Base-by-base conservation (phyloP, 768 basidiomycete species). In the Rhodotorula babjevae region DNA sequence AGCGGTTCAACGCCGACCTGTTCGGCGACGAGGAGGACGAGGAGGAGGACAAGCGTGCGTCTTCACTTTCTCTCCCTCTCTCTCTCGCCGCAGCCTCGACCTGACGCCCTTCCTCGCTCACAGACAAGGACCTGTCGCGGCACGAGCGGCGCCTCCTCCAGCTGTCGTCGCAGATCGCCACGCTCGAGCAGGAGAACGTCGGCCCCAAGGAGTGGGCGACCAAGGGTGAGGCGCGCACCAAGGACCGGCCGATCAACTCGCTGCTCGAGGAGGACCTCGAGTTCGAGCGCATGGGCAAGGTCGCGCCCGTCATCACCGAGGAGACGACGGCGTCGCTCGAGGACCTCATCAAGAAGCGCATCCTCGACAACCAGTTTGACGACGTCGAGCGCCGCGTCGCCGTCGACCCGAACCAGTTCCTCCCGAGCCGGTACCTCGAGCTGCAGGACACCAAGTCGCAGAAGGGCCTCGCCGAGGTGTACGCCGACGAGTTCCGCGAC, bases 211-310 rank as follows among this genome's bases (percentile, higher is more conserved):
- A 92, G 71, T 99, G 96, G 96, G 88, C 88, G 12, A 84, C 96
- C 42, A 86, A 91, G 84, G 94, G 96, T 61, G 95, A 98, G 82
- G 91, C 92, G 46, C 87, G 86, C 31, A 87, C 92, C 12, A 86
- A 88, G 53, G 82, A 88, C 56, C 86, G 96, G 63, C 95, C 96
- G 9, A 87, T 92, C 79, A 93, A 99, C 81, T 90, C 91, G 16
- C 84, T 98, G 29, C 85, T 99, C 21, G 91, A 92, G 80, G 91
- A 98, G 79, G 92, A 96, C 81, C 85, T 99, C 44, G 95, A 97
- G 68, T 98, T 93, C 75, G 96, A 98, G 71, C 89, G 92, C 42
- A 87, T 89, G 33, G 87, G 88, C 83, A 95, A 93, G 81, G 85
- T 88, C 29, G 89, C 89, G 1, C 96, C 95, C 25, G 85, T 92